A percentile compares a stretch with the other conserved stretches of the same genome.
phyloP scores from a whole-genome alignment of 192 early-diverging fungal species.

The Haplosporangium gracile region DNA sequence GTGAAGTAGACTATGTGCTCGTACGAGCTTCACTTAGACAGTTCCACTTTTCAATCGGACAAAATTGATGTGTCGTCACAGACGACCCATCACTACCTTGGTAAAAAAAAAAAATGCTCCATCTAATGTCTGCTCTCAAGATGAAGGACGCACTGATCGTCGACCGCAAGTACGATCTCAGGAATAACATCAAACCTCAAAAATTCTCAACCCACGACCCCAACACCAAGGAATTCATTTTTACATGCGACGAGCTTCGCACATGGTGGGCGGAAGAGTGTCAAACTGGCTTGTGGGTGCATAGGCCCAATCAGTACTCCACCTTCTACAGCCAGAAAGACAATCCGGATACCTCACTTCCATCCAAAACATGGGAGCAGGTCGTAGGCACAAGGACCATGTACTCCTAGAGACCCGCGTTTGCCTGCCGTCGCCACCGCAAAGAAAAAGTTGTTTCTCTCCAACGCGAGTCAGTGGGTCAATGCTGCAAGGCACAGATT shows the following conservation, averaged over 20 bases:
- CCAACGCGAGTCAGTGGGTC: constrained; percentile 20
- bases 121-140: background rate
- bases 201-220: constrained; percentile 3
- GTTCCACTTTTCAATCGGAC: no score
- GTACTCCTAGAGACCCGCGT: constrained; percentile 14
- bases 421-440: constrained; percentile 24
- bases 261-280: constrained; percentile 7
- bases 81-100: no score
- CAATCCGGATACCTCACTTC: constrained; percentile 9
- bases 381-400: constrained; percentile 10
- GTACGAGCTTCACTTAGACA: no score
- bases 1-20: no score
- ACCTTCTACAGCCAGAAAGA: constrained; percentile 4
- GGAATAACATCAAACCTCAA: constrained; percentile 4
- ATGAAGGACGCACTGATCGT: constrained; percentile 11
- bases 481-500: constrained; percentile 12
- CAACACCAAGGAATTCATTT: constrained; percentile 7
- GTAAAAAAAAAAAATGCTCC: no score
- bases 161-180: background rate
- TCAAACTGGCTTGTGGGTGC: constrained; percentile 14
- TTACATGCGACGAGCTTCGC: constrained; percentile 11
- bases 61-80: no score
- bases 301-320: constrained; percentile 15
- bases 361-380: constrained; percentile 14
- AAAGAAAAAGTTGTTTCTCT: constrained; percentile 22